phyloP scores from a whole-genome alignment of 495 filamentous ascomycete genomes.

The Xanthoparmelia taractica region DNA sequence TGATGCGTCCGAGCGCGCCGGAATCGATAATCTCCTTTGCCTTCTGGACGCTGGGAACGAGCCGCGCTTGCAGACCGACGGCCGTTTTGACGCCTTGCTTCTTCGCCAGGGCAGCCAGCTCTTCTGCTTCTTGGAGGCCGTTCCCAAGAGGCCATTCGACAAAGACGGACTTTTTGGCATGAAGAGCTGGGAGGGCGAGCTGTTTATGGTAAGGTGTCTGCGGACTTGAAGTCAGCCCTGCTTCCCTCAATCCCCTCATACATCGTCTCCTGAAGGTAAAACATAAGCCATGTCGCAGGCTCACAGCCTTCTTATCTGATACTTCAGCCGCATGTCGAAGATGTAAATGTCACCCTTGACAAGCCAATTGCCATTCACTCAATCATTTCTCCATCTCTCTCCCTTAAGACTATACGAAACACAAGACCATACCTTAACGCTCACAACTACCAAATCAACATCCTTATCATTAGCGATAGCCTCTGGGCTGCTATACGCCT shows the following conservation, averaged over 20 bases:
- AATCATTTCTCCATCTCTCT: not conserved
- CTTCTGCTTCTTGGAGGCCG: conserved; percentile 32
- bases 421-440: conserved; percentile 36
- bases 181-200: conserved; percentile 39
- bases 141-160: conserved; percentile 50
- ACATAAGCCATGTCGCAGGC: not conserved
- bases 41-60: conserved; percentile 10
- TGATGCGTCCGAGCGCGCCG: conserved; percentile 18
- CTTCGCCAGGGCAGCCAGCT: conserved; percentile 36
- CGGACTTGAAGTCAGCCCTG: not conserved
- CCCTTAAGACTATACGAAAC: not conserved
- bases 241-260: not conserved
- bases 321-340: not conserved
- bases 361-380: not conserved
- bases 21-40: conserved; percentile 21
- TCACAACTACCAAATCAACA: conserved; percentile 52
- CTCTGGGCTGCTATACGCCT: conserved; percentile 45
- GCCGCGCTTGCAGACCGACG: conserved; percentile 34
- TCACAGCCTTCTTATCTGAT: not conserved
- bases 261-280: not conserved
- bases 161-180: conserved; percentile 50
- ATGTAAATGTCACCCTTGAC: not conserved
- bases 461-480: conserved; percentile 46
- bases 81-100: conserved; percentile 37
- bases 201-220: conserved; percentile 42